Percentiles rank a stretch among this genome's conserved stretches.
These are phyloP conservation scores for Skeletonema menzelii DNA, from an alignment of 108 stramenopile genomes.

Conservation along the genomic window DNA sequence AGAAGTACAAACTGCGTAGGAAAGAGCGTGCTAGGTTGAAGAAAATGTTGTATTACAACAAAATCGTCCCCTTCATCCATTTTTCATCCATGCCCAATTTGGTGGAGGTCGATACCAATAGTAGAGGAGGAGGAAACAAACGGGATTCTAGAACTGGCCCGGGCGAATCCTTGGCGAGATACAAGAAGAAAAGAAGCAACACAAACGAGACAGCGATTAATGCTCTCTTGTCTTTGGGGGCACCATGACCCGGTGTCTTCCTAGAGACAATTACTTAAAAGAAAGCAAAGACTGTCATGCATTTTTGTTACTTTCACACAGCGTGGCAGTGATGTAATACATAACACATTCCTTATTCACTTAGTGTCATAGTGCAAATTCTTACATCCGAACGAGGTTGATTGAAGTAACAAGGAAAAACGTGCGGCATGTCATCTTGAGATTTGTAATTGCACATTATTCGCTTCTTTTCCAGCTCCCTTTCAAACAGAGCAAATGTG, in stretches of 20 bases:
- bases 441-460: slow-evolving; percentile 41
- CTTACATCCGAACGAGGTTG: slow-evolving; percentile 60
- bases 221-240: slow-evolving; percentile 3
- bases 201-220: slow-evolving; percentile 1
- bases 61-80: slow-evolving; percentile 45
- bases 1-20: neutral
- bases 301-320: neutral
- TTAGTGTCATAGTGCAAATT: slow-evolving; percentile 42
- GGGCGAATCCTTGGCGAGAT: neutral
- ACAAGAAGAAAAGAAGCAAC: slow-evolving; percentile 7
- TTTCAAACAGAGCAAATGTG: slow-evolving; percentile 58
- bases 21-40: slow-evolving; percentile 27
- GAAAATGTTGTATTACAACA: slow-evolving; percentile 25
- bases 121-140: neutral
- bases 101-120: neutral
- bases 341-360: neutral
- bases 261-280: too few relatives aligned
- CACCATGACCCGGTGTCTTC: neutral
- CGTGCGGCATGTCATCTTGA: slow-evolving; percentile 12
- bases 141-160: neutral
- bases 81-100: slow-evolving; percentile 3
- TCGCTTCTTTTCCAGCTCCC: slow-evolving; percentile 26
- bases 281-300: neutral
- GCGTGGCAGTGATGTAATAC: too few relatives aligned
- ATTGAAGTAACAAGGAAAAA: slow-evolving; percentile 62